phyloP scores from a whole-genome alignment of 2,329 filamentous ascomycete genomes.

The Fusarium sublunatum region DNA sequence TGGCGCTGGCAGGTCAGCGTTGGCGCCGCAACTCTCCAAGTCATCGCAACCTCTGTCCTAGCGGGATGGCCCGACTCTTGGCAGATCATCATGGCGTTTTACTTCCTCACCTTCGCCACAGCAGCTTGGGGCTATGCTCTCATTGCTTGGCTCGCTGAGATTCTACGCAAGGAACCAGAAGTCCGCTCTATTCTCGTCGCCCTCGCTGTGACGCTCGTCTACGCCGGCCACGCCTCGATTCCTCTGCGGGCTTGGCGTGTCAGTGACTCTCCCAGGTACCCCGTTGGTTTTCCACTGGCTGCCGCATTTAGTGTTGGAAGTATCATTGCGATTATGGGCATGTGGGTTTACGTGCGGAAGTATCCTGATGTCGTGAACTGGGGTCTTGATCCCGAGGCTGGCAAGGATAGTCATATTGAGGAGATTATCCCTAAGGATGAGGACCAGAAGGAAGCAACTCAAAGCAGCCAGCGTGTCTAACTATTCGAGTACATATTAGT shows the following conservation, averaged over 20 bases:
- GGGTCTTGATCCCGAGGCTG: conserved; percentile 28
- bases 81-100: conserved; percentile 48
- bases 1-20: conserved; percentile 65
- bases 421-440: background rate
- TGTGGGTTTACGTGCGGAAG: conserved; percentile 35
- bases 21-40: conserved; percentile 56
- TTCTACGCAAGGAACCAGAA: conserved; percentile 48
- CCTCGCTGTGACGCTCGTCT: conserved; percentile 35
- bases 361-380: conserved; percentile 25
- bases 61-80: conserved; percentile 38
- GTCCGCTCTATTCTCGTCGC: conserved; percentile 40
- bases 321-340: conserved; percentile 32
- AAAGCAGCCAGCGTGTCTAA: conserved; percentile 3
- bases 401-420: background rate
- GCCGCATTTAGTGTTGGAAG: conserved; percentile 38
- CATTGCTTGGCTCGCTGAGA: conserved; percentile 47
- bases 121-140: conserved; percentile 50
- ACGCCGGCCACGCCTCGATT: conserved; percentile 39
- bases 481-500: no score
- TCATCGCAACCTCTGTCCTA: conserved; percentile 49
- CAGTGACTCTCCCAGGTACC: conserved; percentile 36
- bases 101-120: conserved; percentile 52
- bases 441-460: background rate
- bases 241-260: conserved; percentile 41
- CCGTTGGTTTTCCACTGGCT: conserved; percentile 34